Evolutionary conservation across 345 rosid genomes (phyloP), one percentile per base, ranked within the genome.

Genomic region (Camelina hispida): DNA sequence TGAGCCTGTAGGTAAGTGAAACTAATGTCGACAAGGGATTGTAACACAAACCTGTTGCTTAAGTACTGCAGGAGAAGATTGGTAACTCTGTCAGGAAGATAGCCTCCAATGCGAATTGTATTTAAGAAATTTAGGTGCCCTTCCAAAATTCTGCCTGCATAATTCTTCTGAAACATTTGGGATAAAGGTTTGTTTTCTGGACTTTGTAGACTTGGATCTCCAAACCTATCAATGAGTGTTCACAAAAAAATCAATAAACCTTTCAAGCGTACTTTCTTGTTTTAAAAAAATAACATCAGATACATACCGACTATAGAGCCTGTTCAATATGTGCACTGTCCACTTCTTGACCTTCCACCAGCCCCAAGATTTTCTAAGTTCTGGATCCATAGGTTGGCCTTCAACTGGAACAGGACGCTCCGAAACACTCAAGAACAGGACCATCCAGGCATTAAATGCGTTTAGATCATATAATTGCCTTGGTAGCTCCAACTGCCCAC

Each of bases 281-380:
- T 51, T 1, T 0, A 4, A 28, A 28, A 25, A 55, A 50, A 54
- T 60, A 43, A 20, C 22, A 50, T 23, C 20, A 9, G 38, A 60
- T 68, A 71, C 85, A 54, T 75, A 91, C 98, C 99, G 77, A 51
- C 96, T 96, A 72, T 87, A 88, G 22, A 96, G 89, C 85, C 98
- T 86, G 82, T 96, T 96, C 75, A 93, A 82, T 70, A 96, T 96
- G 71, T 93, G 98, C 79, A 89, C 91, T 1, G 96, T 96, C 99
- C 99, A 96, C 79, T 96, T 96, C 87, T 96, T 96, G 88, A 96
- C 93, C 81, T 96, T 96, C 99, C 99, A 96, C 99, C 99, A 96
- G 25, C 98, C 97, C 99, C 99, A 96, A 47, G 96, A 86, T 83
- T 93, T 96, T 84, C 98, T 86, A 34, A 86, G 83, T 63, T 96